Evolutionary conservation across 805 yeast genomes (phyloP).

Genomic region (Torulaspora gathmanii): DNA sequence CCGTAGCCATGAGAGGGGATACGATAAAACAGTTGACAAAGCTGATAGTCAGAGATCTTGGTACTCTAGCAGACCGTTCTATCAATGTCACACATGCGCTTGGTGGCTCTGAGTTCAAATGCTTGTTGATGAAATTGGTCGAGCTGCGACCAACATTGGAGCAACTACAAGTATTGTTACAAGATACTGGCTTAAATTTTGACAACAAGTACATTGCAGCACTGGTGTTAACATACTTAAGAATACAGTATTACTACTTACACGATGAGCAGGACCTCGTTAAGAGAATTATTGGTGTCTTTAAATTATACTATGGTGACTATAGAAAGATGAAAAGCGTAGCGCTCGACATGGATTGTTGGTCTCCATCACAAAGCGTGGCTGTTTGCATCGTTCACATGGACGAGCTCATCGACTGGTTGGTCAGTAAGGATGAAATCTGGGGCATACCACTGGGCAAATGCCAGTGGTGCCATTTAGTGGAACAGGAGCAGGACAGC

Average conservation of each 20-base stretch:
- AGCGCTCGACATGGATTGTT: slow-evolving; percentile 38
- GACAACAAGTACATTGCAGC: slow-evolving; percentile 48
- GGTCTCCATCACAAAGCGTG: slow-evolving; percentile 24
- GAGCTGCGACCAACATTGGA: slow-evolving; percentile 61
- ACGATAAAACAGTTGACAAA: slow-evolving; percentile 25
- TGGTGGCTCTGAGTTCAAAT: slow-evolving; percentile 38
- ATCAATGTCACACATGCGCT: slow-evolving; percentile 18
- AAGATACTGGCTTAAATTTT: slow-evolving; percentile 52
- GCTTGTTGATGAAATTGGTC: slow-evolving; percentile 68
- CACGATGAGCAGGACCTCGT: slow-evolving; percentile 40
- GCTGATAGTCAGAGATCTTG: slow-evolving; percentile 28
- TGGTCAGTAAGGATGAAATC: slow-evolving; percentile 54
- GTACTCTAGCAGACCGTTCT: slow-evolving; percentile 19
- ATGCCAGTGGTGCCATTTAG: slow-evolving; percentile 37
- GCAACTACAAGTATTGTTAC: slow-evolving; percentile 36
- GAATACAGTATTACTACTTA: slow-evolving; percentile 39
- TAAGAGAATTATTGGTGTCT: slow-evolving; percentile 42
- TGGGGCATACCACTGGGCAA: slow-evolving; percentile 74
- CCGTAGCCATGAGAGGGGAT: slow-evolving; percentile 28
- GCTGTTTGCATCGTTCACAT: slow-evolving; percentile 42
- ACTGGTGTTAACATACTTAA: slow-evolving; percentile 58
- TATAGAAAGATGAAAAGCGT: slow-evolving; percentile 58
- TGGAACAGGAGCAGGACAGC: slow-evolving; percentile 20
- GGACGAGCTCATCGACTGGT: slow-evolving; percentile 69
- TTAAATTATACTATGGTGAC: slow-evolving; percentile 59